phyloP scores from a whole-genome alignment of 768 basidiomycete genomes.

The Serpula lacrymans region DNA sequence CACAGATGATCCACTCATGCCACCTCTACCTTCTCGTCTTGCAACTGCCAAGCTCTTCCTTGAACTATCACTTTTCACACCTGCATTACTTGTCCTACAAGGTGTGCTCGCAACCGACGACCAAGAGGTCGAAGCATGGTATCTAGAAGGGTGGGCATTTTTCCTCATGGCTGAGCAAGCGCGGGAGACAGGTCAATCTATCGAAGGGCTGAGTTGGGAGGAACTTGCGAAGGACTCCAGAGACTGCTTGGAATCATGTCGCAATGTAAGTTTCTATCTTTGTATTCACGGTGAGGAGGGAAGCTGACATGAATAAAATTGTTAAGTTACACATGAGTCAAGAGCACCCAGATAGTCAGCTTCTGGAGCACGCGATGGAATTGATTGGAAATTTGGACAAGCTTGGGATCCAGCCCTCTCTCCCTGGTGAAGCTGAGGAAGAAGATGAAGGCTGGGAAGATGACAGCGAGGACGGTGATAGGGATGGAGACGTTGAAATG shows the following conservation, averaged over 20 bases:
- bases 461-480: slow-evolving; percentile 54
- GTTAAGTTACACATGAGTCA: slow-evolving; percentile 65
- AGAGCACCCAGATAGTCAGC: slow-evolving; percentile 69
- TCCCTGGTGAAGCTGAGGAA: slow-evolving; percentile 52
- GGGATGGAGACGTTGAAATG: slow-evolving; percentile 59
- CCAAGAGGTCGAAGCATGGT: slow-evolving; percentile 88
- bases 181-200: slow-evolving; percentile 40
- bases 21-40: slow-evolving; percentile 72
- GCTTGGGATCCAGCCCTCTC: slow-evolving; percentile 61
- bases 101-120: slow-evolving; percentile 81
- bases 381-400: slow-evolving; percentile 65
- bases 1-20: slow-evolving; percentile 50
- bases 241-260: slow-evolving; percentile 82
- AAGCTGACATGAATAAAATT: slow-evolving; percentile 5
- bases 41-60: slow-evolving; percentile 78
- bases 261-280: slow-evolving; percentile 49
- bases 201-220: slow-evolving; percentile 58
- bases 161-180: slow-evolving; percentile 77
- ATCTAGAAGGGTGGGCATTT: slow-evolving; percentile 93
- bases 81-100: slow-evolving; percentile 72
- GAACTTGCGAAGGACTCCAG: slow-evolving; percentile 77
- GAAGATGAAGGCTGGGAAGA: slow-evolving; percentile 55
- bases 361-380: slow-evolving; percentile 74
- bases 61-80: slow-evolving; percentile 67
- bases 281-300: neutral